Conservation (phyloP, 2,329 filamentous ascomycete genomes). For the Xylaria sp. region DNA sequence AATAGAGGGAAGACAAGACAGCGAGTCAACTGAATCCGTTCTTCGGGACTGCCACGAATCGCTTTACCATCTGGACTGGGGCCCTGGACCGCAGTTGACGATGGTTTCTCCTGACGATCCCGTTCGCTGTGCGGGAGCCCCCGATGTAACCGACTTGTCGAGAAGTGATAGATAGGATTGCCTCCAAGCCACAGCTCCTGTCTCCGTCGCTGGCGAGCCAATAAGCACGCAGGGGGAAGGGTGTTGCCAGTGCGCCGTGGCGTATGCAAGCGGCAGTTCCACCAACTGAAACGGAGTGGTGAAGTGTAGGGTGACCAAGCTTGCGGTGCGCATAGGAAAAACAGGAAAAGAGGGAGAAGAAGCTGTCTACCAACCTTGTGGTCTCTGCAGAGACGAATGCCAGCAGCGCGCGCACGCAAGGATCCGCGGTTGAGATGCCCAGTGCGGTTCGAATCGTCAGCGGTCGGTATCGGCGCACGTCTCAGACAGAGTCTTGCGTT, state of each 20-base stretch:
- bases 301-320: slow-evolving; percentile 19
- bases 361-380: slow-evolving; percentile 25
- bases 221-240: slow-evolving; percentile 2
- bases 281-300: not conserved
- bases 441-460: slow-evolving; percentile 23
- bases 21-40: slow-evolving; percentile 9
- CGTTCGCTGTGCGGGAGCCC: slow-evolving; percentile 30
- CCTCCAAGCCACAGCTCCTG: slow-evolving; percentile 18
- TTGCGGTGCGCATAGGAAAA: slow-evolving; percentile 31
- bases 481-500: slow-evolving; percentile 35
- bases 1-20: not conserved
- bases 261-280: slow-evolving; percentile 14
- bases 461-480: slow-evolving; percentile 31
- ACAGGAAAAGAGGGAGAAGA: slow-evolving; percentile 9
- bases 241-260: slow-evolving; percentile 24
- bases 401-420: slow-evolving; percentile 9
- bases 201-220: slow-evolving; percentile 13
- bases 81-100: slow-evolving; percentile 4
- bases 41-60: slow-evolving; percentile 22
- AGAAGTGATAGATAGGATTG: slow-evolving; percentile 16
- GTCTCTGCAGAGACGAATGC: slow-evolving; percentile 4
- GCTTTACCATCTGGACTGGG: not conserved
- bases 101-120: slow-evolving; percentile 22
- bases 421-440: slow-evolving; percentile 6
- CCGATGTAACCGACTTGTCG: slow-evolving; percentile 25